Percentiles rank a stretch among this genome's conserved stretches.
These are phyloP conservation scores for Amaranthus cruentus DNA, from an alignment of 148 eudicot genomes.

Conservation along the genomic window DNA sequence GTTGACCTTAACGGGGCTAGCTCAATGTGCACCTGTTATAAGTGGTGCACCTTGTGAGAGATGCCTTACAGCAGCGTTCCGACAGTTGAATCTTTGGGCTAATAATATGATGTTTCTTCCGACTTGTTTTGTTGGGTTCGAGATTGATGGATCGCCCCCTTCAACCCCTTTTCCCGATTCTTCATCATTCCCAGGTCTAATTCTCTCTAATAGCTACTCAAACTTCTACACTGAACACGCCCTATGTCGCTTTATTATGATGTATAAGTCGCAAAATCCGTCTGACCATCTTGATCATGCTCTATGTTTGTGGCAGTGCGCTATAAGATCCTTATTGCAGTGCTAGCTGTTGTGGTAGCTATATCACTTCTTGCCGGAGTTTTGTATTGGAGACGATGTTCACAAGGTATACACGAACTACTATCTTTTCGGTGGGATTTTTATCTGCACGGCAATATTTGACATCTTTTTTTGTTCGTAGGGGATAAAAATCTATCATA, in stretches of 20 bases:
- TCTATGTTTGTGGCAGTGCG: not conserved
- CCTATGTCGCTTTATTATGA: no score
- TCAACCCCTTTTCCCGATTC: not conserved
- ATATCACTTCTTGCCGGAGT: not conserved
- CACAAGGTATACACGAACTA: not conserved
- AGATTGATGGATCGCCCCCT: conserved; percentile 7
- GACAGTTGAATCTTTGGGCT: conserved; percentile 7
- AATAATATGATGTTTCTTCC: conserved; percentile 26
- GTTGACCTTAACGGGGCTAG: conserved; percentile 11
- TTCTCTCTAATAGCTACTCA: not conserved
- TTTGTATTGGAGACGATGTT: conserved; percentile 1
- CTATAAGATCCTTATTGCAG: not conserved
- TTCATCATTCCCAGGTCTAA: conserved; percentile 8
- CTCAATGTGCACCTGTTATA: conserved; percentile 31
- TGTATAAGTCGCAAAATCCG: no score
- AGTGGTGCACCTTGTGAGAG: conserved; percentile 21
- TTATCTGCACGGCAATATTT: no score
- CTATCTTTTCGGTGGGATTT: no score
- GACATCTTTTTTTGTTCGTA: no score
- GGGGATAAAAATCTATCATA: no score
- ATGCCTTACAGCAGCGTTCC: conserved; percentile 15
- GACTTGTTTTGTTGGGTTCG: conserved; percentile 31
- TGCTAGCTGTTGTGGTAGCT: not conserved
- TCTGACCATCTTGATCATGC: not conserved
- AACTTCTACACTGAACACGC: not conserved